Evolutionary conservation across 192 early-diverging fungal species (phyloP), one percentile per base, ranked within the genome.

Genomic region (Coemansia sp.): DNA sequence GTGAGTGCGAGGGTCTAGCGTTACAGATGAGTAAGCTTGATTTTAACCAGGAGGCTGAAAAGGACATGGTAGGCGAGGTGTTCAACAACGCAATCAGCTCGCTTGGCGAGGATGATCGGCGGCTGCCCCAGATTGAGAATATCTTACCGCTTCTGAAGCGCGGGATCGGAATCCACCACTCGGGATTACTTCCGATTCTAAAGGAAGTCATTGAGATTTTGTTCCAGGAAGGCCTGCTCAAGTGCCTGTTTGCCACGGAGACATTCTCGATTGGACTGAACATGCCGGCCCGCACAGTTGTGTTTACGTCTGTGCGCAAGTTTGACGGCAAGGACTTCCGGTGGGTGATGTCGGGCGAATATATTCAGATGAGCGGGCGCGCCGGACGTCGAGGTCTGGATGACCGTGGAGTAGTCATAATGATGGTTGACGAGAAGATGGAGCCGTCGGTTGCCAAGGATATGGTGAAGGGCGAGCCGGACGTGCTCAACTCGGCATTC

Each of bases 351-450:
- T 88, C 88, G 40, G 97, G 97, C 71, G 97, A 99, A 84, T 99
- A 99, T 81, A 99, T 98, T 80, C 97, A 99, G 83, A 99, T 99
- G 97, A 93, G 92, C 74, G 97, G 97, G 49, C 92, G 97, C 74
- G 97, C 97, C 13, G 97, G 97, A 60, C 87, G 97, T 44, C 91
- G 97, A 84, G 97, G 97, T 32, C 84, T 97, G 48, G 97, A 99
- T 86, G 94, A 97, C 61, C 92, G 95, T 62, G 97, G 97, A 59
- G 91, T 97, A 37, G 97, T 99, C 9, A 95, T 99, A 65, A 82
- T 99, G 77, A 98, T 97, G 92, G 83, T 97, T 66, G 94, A 95
- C 80, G 90, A 95, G 68, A 95, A 96, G 79, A 95, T 97, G 89
- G 94, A 97, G 67, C 93, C 95, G 6, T 85, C 83, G 0, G 89